Conservation (phyloP, 495 filamentous ascomycete genomes). For the Penicillium dipodomyicola region DNA sequence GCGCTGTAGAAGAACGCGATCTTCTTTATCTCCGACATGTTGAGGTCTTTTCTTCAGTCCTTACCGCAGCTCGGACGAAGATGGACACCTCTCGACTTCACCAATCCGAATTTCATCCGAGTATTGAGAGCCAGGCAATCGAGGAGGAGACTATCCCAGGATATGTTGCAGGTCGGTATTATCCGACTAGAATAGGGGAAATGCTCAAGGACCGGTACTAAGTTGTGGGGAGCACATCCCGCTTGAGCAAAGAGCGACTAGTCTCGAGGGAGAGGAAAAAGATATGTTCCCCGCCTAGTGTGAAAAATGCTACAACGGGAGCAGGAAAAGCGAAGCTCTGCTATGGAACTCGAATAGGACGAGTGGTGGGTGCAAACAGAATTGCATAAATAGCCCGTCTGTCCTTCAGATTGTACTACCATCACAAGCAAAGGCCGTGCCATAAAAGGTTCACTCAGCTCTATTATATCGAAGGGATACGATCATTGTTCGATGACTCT, state of each 20-base stretch:
- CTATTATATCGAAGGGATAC: too few species aligned
- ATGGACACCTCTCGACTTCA: conserved; percentile 27
- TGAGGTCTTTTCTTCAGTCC: conserved; percentile 20
- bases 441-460: too few species aligned
- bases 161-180: conserved; percentile 34
- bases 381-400: neutral
- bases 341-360: conserved; percentile 13
- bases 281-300: conserved; percentile 8
- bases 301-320: conserved; percentile 22
- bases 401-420: too few species aligned
- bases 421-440: too few species aligned
- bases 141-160: conserved; percentile 29
- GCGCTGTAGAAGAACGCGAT: too few species aligned
- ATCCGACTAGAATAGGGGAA: conserved; percentile 39
- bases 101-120: conserved; percentile 20
- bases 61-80: conserved; percentile 19
- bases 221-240: conserved; percentile 23
- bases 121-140: conserved; percentile 12
- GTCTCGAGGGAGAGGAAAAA: conserved; percentile 15
- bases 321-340: conserved; percentile 16
- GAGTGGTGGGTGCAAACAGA: conserved; percentile 15
- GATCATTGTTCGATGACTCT: too few species aligned
- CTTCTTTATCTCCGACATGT: conserved; percentile 1
- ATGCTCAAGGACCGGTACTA: conserved; percentile 26
- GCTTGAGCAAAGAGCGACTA: conserved; percentile 29